Evolutionary conservation across 257 asterid species (phyloP).

Genomic region (Solanum pinnatisectum): DNA sequence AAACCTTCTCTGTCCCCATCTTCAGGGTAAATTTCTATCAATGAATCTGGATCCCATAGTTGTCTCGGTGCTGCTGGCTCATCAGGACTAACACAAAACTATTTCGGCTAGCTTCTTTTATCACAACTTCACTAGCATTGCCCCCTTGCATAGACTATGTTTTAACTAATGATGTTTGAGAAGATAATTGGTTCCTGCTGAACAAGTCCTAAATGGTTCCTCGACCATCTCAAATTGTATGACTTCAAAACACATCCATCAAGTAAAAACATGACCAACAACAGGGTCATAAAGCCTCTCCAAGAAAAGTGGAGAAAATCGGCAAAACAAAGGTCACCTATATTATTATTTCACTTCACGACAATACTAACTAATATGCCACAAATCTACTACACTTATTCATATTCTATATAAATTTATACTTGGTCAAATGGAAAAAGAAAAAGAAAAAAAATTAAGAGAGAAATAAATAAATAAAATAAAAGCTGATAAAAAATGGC

Average conservation of each 20-base stretch:
- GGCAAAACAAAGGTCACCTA: too few relatives aligned
- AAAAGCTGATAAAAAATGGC: too few relatives aligned
- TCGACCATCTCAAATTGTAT: slow-evolving; percentile 90
- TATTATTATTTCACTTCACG: too few relatives aligned
- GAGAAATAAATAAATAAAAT: too few relatives aligned
- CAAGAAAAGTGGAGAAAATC: too few relatives aligned
- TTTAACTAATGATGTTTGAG: slow-evolving; percentile 89
- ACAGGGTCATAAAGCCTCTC: slow-evolving; percentile 85
- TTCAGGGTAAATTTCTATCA: slow-evolving; percentile 61
- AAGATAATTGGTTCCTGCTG: slow-evolving; percentile 95
- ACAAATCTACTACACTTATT: too few relatives aligned
- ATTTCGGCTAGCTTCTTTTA: slow-evolving; percentile 93
- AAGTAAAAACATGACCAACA: slow-evolving; percentile 72
- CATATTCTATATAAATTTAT: too few relatives aligned
- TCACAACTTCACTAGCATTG: slow-evolving; percentile 97
- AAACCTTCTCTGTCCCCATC: slow-evolving; percentile 41
- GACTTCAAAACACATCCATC: slow-evolving; percentile 87
- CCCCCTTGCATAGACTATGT: slow-evolving; percentile 96
- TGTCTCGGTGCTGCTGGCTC: slow-evolving; percentile 42
- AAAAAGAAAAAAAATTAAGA: too few relatives aligned
- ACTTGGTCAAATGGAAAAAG: too few relatives aligned
- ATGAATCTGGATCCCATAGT: slow-evolving; percentile 76
- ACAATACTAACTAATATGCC: too few relatives aligned
- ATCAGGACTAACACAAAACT: slow-evolving; percentile 6
- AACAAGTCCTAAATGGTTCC: slow-evolving; percentile 92